A percentile compares a stretch with the other conserved stretches of the same genome.
Evolutionary conservation across 108 stramenopile species (phyloP).

Genomic region (Mediolabrus comicus): DNA sequence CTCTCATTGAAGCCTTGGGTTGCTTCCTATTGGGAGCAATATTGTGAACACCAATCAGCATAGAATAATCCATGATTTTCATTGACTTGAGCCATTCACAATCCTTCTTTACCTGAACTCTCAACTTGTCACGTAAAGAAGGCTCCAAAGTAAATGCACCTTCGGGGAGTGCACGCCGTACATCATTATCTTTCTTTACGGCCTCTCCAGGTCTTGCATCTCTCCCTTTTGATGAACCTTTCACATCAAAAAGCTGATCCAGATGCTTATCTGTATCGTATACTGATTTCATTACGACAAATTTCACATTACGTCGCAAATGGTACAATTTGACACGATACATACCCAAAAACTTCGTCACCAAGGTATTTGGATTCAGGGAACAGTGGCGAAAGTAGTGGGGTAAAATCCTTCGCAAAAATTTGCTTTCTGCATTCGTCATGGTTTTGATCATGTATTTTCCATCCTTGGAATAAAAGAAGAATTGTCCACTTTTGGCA

Average conservation of each 20-base stretch:
- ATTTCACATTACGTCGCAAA: slow-evolving; percentile 88
- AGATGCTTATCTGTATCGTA: slow-evolving; percentile 86
- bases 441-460: slow-evolving; percentile 98
- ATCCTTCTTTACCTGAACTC: slow-evolving; percentile 74
- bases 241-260: slow-evolving; percentile 91
- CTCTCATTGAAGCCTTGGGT: slow-evolving; percentile 15
- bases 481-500: slow-evolving; percentile 97
- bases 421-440: slow-evolving; percentile 97
- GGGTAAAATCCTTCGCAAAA: slow-evolving; percentile 88
- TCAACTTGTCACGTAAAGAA: slow-evolving; percentile 50
- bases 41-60: slow-evolving; percentile 91
- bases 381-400: slow-evolving; percentile 95
- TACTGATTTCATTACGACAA: slow-evolving; percentile 94
- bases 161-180: slow-evolving; percentile 57
- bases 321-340: slow-evolving; percentile 96
- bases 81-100: slow-evolving; percentile 73
- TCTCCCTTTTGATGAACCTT: slow-evolving; percentile 84
- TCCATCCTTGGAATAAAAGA: slow-evolving; percentile 99
- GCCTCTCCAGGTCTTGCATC: slow-evolving; percentile 78
- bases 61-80: slow-evolving; percentile 96
- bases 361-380: slow-evolving; percentile 90
- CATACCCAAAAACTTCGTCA: slow-evolving; percentile 97
- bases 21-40: slow-evolving; percentile 46
- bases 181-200: slow-evolving; percentile 92
- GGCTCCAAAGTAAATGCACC: slow-evolving; percentile 64